A percentile compares a stretch with the other conserved stretches of the same genome.
phyloP scores from a whole-genome alignment of 192 early-diverging fungal genomes.

The Mortierella hygrophila region DNA sequence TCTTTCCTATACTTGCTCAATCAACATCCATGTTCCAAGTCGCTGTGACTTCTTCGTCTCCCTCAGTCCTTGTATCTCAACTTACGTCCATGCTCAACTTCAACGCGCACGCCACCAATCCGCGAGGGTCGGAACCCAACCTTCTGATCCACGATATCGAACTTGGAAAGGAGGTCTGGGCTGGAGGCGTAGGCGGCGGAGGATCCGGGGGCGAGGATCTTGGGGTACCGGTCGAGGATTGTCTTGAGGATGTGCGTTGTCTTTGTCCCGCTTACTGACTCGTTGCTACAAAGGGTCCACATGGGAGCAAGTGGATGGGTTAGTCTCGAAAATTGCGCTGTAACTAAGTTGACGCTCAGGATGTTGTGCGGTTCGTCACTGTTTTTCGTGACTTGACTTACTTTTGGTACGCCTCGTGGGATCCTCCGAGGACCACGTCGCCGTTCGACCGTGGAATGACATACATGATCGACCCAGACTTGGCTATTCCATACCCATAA shows the following conservation, averaged over 20 bases:
- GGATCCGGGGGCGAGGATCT: constrained; percentile 60
- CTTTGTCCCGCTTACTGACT: constrained; percentile 32
- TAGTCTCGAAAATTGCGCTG: background rate
- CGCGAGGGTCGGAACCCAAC: constrained; percentile 72
- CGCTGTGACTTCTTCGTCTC: background rate
- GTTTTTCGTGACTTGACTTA: constrained; percentile 33
- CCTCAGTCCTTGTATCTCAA: background rate
- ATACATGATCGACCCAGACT: constrained; percentile 69
- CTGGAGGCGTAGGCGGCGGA: constrained; percentile 32
- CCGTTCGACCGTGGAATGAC: constrained; percentile 88
- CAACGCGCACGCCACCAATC: constrained; percentile 63
- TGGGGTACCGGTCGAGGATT: constrained; percentile 55
- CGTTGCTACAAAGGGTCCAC: constrained; percentile 41
- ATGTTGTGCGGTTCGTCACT: background rate
- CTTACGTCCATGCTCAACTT: constrained; percentile 65
- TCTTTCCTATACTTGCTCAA: too few species aligned
- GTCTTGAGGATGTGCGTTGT: constrained; percentile 50
- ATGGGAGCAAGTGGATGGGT: background rate
- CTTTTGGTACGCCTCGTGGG: constrained; percentile 64
- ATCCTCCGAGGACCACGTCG: constrained; percentile 82
- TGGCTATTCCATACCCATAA: constrained; percentile 8
- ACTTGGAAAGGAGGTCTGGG: constrained; percentile 20
- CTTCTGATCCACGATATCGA: constrained; percentile 60
- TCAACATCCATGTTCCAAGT: background rate
- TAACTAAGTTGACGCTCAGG: background rate